These are phyloP conservation scores for Trichoderma koningiopsis DNA, from an alignment of 2,329 filamentous ascomycete species.

Conservation along the genomic window DNA sequence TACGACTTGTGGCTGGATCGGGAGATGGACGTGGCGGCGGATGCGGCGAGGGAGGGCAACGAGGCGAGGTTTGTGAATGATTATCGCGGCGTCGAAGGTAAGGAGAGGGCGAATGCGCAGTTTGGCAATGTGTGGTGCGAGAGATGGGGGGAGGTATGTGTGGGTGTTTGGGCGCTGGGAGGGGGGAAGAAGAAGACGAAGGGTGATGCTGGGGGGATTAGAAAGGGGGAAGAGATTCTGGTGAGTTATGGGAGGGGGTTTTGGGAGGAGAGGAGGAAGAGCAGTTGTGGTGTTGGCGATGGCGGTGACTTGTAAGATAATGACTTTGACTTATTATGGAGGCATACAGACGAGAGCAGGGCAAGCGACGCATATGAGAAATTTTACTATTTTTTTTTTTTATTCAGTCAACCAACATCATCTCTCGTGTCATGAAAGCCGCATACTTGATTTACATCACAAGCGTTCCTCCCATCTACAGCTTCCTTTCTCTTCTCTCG, in stretches of 20 bases:
- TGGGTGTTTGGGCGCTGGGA: slow-evolving; percentile 59
- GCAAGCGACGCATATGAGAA: not conserved
- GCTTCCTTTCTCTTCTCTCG: not conserved
- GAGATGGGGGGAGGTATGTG: slow-evolving; percentile 56
- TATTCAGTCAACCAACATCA: not conserved
- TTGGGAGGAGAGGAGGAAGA: slow-evolving; percentile 52
- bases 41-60: slow-evolving; percentile 60
- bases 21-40: slow-evolving; percentile 59
- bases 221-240: slow-evolving; percentile 64
- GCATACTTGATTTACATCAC: not conserved
- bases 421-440: not conserved
- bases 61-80: slow-evolving; percentile 70
- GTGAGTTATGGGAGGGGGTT: slow-evolving; percentile 71
- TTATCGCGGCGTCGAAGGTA: slow-evolving; percentile 56
- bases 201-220: slow-evolving; percentile 37
- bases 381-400: not conserved
- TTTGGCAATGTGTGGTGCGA: slow-evolving; percentile 64
- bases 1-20: slow-evolving; percentile 67
- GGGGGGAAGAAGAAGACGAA: slow-evolving; percentile 35
- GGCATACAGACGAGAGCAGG: not conserved
- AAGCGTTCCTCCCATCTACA: not conserved
- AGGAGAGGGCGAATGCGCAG: slow-evolving; percentile 57
- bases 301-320: slow-evolving; percentile 3
- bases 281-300: slow-evolving; percentile 25
- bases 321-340: too few species aligned